These are phyloP conservation scores for Trichoderma afroharzianum DNA, from an alignment of 2,329 filamentous ascomycete genomes.

Conservation along the genomic window DNA sequence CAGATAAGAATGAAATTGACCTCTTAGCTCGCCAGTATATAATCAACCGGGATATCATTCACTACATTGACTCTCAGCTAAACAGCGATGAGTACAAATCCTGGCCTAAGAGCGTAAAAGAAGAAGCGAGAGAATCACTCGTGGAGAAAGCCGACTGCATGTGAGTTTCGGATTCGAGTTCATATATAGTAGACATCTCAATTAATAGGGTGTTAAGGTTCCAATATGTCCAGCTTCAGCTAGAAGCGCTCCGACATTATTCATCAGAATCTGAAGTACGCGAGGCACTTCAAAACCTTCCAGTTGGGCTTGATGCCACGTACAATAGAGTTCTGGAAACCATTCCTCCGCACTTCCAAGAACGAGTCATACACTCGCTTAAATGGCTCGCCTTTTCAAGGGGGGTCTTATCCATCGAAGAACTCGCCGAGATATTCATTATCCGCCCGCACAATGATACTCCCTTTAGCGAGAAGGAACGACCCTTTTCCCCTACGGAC, in stretches of 20 bases:
- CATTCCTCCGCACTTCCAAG: neutral
- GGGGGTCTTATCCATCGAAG: rapidly evolving
- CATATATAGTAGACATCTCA: rapidly evolving
- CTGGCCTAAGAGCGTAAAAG: neutral
- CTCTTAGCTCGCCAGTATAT: neutral
- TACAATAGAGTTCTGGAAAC: neutral
- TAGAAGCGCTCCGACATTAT: neutral
- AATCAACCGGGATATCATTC: neutral
- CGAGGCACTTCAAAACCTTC: neutral
- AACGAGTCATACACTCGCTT: neutral
- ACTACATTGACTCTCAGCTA: neutral
- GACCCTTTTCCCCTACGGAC: neutral
- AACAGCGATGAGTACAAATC: neutral
- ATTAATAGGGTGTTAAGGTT: neutral
- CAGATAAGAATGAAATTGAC: neutral
- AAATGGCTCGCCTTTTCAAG: neutral
- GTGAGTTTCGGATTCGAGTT: neutral
- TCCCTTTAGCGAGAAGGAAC: neutral
- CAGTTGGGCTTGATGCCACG: neutral
- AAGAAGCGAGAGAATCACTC: neutral
- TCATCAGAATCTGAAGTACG: neutral
- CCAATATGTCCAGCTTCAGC: neutral
- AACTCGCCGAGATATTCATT: neutral
- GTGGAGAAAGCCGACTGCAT: neutral
- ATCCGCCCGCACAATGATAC: neutral